Conservation (phyloP, 371 early-diverging fungal genomes). For the Mortierella sp. region DNA sequence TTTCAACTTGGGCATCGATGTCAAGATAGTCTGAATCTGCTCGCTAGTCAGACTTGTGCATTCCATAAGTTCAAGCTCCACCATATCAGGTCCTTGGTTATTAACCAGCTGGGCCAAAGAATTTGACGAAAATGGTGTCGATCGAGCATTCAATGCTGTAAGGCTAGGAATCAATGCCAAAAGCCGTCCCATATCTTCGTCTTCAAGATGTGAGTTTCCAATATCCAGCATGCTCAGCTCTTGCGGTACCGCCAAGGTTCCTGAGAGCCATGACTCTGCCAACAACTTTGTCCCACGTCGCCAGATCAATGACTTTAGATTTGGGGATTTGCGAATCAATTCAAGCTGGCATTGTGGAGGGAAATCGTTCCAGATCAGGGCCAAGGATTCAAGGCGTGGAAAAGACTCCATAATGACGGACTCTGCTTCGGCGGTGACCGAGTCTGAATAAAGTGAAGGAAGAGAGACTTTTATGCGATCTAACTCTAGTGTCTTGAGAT, state of each 20-base stretch:
- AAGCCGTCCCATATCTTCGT: conserved; percentile 17
- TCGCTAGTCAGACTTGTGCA: conserved; percentile 7
- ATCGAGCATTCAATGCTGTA: conserved; percentile 12
- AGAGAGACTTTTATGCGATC: conserved; percentile 25
- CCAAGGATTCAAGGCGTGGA: conserved; percentile 15
- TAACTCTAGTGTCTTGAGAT: conserved; percentile 15
- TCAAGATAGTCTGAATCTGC: conserved; percentile 6
- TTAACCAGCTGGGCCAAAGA: background rate
- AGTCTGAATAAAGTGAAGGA: conserved; percentile 5
- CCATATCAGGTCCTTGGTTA: conserved; percentile 8
- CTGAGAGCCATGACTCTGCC: conserved; percentile 18
- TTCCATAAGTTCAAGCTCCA: conserved; percentile 16
- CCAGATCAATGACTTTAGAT: conserved; percentile 17
- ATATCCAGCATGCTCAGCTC: conserved; percentile 15
- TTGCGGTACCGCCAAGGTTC: conserved; percentile 6
- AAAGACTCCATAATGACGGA: background rate
- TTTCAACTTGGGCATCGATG: conserved; percentile 6
- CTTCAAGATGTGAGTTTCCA: conserved; percentile 18
- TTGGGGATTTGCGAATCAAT: conserved; percentile 23
- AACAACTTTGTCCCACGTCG: conserved; percentile 11
- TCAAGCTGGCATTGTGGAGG: conserved; percentile 21
- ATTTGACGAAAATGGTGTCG: conserved; percentile 12
- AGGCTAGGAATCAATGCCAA: conserved; percentile 15
- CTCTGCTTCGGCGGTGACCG: background rate
- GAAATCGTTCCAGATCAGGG: conserved; percentile 34